These are phyloP conservation scores for Talaromyces funiculosus DNA, from an alignment of 2,329 filamentous ascomycete genomes.

Conservation along the genomic window DNA sequence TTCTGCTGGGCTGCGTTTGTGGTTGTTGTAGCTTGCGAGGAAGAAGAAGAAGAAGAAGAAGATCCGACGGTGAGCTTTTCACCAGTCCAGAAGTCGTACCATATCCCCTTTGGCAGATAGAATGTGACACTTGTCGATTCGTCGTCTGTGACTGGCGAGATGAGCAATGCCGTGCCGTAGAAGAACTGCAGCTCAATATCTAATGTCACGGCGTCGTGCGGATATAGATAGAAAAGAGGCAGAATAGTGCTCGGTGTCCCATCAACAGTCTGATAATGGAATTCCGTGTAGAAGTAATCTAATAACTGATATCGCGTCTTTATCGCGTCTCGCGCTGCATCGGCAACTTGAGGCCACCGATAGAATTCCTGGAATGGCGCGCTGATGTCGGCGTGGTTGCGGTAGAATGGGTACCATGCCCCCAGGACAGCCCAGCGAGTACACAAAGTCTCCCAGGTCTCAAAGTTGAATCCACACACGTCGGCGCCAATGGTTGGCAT, in stretches of 20 bases:
- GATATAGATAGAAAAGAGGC: constrained; percentile 68
- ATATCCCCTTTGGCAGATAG: constrained; percentile 54
- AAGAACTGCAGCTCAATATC: constrained; percentile 54
- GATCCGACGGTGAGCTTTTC: constrained; percentile 1
- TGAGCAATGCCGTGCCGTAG: constrained; percentile 53
- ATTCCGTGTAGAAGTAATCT: constrained; percentile 72
- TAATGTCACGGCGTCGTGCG: constrained; percentile 49
- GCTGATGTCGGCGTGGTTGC: constrained; percentile 60
- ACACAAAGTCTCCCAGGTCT: constrained; percentile 65
- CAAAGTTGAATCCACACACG: constrained; percentile 68
- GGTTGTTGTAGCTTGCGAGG: constrained; percentile 16
- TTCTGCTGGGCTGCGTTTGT: constrained; percentile 24
- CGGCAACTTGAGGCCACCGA: constrained; percentile 58
- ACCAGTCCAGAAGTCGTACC: constrained; percentile 56
- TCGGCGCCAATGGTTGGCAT: constrained; percentile 65
- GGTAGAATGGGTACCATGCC: constrained; percentile 70
- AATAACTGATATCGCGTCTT: constrained; percentile 65
- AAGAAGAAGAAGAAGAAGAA: constrained; percentile 27
- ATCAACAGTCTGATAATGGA: constrained; percentile 54
- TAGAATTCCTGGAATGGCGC: constrained; percentile 65
- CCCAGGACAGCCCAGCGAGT: constrained; percentile 68
- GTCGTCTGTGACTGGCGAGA: constrained; percentile 52
- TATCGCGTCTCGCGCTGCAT: constrained; percentile 63
- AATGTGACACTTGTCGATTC: constrained; percentile 48
- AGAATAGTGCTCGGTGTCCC: constrained; percentile 60